Evolutionary conservation across 2,329 filamentous ascomycete species (phyloP).

Genomic region (Hypoxylon sp.): DNA sequence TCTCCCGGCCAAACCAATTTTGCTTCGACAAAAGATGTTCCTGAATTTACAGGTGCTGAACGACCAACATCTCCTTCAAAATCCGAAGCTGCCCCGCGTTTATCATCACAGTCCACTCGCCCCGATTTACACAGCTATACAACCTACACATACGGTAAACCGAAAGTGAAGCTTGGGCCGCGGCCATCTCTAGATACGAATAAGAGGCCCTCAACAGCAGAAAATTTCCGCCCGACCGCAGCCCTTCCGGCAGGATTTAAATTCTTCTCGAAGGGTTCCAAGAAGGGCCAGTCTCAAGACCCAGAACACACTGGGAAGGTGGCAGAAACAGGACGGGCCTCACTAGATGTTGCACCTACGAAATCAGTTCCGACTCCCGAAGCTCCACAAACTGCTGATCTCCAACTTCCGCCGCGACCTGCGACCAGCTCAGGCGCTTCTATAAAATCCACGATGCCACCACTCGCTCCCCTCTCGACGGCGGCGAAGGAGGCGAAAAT

Average conservation of each 20-base stretch:
- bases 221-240: constrained; percentile 74
- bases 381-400: constrained; percentile 44
- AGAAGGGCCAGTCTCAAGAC: constrained; percentile 57
- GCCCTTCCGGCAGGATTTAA: constrained; percentile 84
- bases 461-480: constrained; percentile 48
- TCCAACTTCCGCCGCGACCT: constrained; percentile 51
- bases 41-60: constrained; percentile 59
- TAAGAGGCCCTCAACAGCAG: constrained; percentile 68
- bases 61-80: constrained; percentile 56
- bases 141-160: constrained; percentile 66
- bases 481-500: constrained; percentile 60
- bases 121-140: constrained; percentile 60
- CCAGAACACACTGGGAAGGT: constrained; percentile 40
- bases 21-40: constrained; percentile 58
- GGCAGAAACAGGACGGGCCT: constrained; percentile 49
- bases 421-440: constrained; percentile 57
- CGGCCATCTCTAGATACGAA: constrained; percentile 76
- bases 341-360: constrained; percentile 49
- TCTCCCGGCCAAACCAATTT: constrained; percentile 61
- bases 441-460: constrained; percentile 53
- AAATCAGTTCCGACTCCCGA: constrained; percentile 49
- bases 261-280: constrained; percentile 66
- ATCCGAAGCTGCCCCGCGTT: constrained; percentile 52
- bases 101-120: constrained; percentile 62
- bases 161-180: constrained; percentile 89